Conservation (phyloP, 1,284 basidiomycete genomes). For the Malassezia cuniculi region DNA sequence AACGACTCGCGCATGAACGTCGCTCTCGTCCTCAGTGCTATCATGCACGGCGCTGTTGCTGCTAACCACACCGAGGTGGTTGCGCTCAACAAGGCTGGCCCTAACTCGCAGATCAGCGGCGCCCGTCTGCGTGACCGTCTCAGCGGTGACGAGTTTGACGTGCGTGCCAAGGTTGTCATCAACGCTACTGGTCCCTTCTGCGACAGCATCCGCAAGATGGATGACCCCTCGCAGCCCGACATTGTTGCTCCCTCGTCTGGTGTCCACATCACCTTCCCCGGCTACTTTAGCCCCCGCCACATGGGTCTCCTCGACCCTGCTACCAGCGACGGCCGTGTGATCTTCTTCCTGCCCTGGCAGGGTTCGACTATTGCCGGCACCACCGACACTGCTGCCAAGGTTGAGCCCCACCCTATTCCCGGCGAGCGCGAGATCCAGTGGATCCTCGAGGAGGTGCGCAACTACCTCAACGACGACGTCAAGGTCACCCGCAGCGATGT, state of each 20-base stretch:
- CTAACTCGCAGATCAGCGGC: slow-evolving; percentile 54
- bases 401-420: slow-evolving; percentile 68
- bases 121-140: slow-evolving; percentile 69
- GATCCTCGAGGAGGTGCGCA: slow-evolving; percentile 81
- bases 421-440: slow-evolving; percentile 89
- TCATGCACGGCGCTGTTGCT: slow-evolving; percentile 76
- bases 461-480: slow-evolving; percentile 82
- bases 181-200: slow-evolving; percentile 94
- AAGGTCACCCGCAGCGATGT: slow-evolving; percentile 90
- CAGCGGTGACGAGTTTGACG: slow-evolving; percentile 68
- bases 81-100: slow-evolving; percentile 56
- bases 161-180: slow-evolving; percentile 79
- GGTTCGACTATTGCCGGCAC: slow-evolving; percentile 95
- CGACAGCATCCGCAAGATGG: slow-evolving; percentile 72
- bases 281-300: slow-evolving; percentile 85
- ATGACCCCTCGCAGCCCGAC: slow-evolving; percentile 65
- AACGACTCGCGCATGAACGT: slow-evolving; percentile 98
- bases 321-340: slow-evolving; percentile 89
- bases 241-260: slow-evolving; percentile 88
- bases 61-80: slow-evolving; percentile 85
- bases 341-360: slow-evolving; percentile 98
- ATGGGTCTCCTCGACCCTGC: slow-evolving; percentile 93
- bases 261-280: slow-evolving; percentile 89
- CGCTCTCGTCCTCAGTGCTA: slow-evolving; percentile 71
- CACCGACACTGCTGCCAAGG: slow-evolving; percentile 70